Conservation (phyloP, 192 early-diverging fungal species). For the Linnemannia exigua region DNA sequence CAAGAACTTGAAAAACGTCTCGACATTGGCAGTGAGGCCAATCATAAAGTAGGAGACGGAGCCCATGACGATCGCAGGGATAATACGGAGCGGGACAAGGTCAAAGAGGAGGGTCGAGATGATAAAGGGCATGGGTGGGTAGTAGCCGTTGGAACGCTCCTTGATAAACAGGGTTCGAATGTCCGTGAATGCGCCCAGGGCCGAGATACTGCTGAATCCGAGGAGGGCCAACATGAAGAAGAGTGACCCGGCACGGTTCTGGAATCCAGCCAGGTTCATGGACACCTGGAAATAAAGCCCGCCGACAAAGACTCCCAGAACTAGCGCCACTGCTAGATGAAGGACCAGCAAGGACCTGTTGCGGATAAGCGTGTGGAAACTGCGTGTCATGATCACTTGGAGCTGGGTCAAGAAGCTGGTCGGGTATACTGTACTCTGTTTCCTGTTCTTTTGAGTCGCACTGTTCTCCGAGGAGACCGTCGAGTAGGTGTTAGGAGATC, state of each 20-base stretch:
- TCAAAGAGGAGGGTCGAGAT: constrained; percentile 78
- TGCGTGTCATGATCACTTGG: constrained; percentile 58
- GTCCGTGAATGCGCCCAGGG: constrained; percentile 69
- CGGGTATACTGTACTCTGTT: constrained; percentile 28
- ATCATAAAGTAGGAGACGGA: constrained; percentile 81
- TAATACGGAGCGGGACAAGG: constrained; percentile 74
- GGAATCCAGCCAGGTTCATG: constrained; percentile 73
- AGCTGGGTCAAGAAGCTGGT: constrained; percentile 71
- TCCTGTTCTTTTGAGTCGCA: background rate
- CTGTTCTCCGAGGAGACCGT: constrained; percentile 16
- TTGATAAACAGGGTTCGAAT: constrained; percentile 61
- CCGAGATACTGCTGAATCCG: constrained; percentile 76
- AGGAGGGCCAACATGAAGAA: constrained; percentile 80
- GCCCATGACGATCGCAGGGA: constrained; percentile 76
- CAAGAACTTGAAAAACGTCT: constrained; percentile 72
- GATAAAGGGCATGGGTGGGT: constrained; percentile 63
- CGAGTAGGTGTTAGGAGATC: constrained; percentile 2
- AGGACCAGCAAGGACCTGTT: constrained; percentile 62
- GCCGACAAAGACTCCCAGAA: constrained; percentile 75
- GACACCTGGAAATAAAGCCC: constrained; percentile 74
- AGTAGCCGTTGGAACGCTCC: constrained; percentile 66
- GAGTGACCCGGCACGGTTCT: constrained; percentile 78
- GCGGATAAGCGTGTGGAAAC: constrained; percentile 60
- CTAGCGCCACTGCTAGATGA: constrained; percentile 66
- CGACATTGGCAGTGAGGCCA: constrained; percentile 62